Conservation (phyloP, 2,329 filamentous ascomycete species). For the Colletotrichum musicola region DNA sequence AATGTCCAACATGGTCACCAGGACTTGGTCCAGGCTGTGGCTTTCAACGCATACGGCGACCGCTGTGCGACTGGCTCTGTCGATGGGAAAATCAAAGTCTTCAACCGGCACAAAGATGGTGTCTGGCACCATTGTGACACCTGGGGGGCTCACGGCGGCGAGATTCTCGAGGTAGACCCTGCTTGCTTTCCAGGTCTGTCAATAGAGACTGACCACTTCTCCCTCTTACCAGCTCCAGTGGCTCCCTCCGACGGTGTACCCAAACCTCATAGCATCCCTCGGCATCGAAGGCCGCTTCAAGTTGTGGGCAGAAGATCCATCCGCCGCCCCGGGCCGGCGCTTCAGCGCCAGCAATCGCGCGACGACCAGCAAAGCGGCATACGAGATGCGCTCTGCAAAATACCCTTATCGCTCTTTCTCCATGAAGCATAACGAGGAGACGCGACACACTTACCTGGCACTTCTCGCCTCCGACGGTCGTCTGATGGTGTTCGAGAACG, state of each 20-base stretch:
- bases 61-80: constrained; percentile 92
- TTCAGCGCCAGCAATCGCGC: constrained; percentile 75
- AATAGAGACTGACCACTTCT: constrained; percentile 1
- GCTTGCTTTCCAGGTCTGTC: constrained; percentile 5
- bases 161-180: constrained; percentile 81
- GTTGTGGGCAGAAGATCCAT: constrained; percentile 92
- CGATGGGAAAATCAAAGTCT: constrained; percentile 93
- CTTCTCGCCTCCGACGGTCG: constrained; percentile 86
- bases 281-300: constrained; percentile 92
- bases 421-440: constrained; percentile 84
- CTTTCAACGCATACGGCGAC: constrained; percentile 93
- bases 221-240: constrained; percentile 78
- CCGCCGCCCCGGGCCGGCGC: constrained; percentile 81
- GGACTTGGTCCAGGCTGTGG: constrained; percentile 85
- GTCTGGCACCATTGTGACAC: constrained; percentile 86
- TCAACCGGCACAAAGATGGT: constrained; percentile 83
- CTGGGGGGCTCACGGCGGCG: constrained; percentile 90
- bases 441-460: constrained; percentile 85
- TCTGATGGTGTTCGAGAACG: constrained; percentile 85
- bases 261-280: constrained; percentile 86
- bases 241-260: constrained; percentile 91
- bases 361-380: constrained; percentile 59
- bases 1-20: constrained; percentile 81
- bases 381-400: constrained; percentile 68
- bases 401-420: constrained; percentile 85